These are phyloP conservation scores for Aspergillus conjunctus DNA, from an alignment of 495 filamentous ascomycete species.

Conservation along the genomic window DNA sequence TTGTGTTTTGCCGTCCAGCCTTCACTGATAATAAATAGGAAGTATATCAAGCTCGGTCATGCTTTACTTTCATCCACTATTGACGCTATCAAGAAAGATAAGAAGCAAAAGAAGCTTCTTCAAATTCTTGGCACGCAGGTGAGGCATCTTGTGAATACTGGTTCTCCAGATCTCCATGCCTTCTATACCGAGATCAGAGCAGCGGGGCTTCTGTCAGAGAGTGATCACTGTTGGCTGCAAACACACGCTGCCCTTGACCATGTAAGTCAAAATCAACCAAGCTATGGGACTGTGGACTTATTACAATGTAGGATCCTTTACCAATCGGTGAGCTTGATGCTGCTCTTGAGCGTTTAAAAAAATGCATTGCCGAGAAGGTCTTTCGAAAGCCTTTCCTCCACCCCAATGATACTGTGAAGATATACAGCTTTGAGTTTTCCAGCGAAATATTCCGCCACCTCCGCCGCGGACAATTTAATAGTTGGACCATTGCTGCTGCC, in stretches of 20 bases:
- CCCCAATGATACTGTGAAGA: background rate
- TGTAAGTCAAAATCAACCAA: background rate
- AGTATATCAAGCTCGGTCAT: background rate
- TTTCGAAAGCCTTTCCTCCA: background rate
- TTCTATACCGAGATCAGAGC: background rate
- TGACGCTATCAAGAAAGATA: background rate
- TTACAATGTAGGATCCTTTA: background rate
- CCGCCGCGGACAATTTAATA: constrained; percentile 3
- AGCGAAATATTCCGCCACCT: constrained; percentile 6
- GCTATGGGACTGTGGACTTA: background rate
- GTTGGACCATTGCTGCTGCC: constrained; percentile 6
- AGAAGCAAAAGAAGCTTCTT: background rate
- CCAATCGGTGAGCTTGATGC: background rate
- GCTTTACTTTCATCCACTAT: background rate
- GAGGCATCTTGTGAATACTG: background rate
- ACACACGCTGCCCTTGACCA: background rate
- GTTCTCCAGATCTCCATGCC: background rate
- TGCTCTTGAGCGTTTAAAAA: background rate
- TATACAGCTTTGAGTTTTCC: constrained; percentile 6
- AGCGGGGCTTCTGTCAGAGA: background rate
- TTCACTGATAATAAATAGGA: background rate
- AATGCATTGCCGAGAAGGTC: background rate
- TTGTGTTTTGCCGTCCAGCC: background rate
- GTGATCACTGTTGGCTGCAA: background rate
- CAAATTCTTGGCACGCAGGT: background rate